A percentile compares a stretch with the other conserved stretches of the same genome.
Conservation (phyloP, 1,284 basidiomycete species). For the Ceratorhiza oryzae-sativae region DNA sequence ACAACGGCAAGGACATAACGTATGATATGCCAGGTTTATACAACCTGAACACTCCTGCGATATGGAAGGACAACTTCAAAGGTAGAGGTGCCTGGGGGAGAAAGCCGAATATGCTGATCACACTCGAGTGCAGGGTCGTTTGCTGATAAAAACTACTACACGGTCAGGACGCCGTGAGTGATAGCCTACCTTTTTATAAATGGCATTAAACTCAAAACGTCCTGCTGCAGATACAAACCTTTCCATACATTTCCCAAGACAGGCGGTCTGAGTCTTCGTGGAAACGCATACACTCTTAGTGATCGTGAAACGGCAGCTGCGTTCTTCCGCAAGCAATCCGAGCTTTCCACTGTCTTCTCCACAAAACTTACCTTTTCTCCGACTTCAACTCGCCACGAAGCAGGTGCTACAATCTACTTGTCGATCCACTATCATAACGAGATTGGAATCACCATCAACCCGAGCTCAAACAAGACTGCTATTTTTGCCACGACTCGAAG, state of each 20-base stretch:
- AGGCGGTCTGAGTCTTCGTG: conserved; percentile 38
- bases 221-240: conserved; percentile 33
- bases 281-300: conserved; percentile 42
- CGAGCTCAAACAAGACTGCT: conserved; percentile 25
- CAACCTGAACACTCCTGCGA: conserved; percentile 33
- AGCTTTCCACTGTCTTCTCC: conserved; percentile 25
- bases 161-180: conserved; percentile 40
- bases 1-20: conserved; percentile 41
- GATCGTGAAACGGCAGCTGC: conserved; percentile 43
- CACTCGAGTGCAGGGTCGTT: background rate
- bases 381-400: conserved; percentile 38
- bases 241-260: conserved; percentile 30
- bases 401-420: conserved; percentile 37
- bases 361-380: conserved; percentile 36
- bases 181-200: too few species aligned
- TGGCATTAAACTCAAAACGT: background rate
- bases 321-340: conserved; percentile 42
- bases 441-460: conserved; percentile 38
- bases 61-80: conserved; percentile 40
- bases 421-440: conserved; percentile 40
- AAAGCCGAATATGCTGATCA: too few species aligned
- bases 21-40: conserved; percentile 42
- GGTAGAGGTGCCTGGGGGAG: conserved; percentile 6
- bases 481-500: conserved; percentile 39
- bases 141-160: conserved; percentile 41